These are phyloP conservation scores for Grosmannia penicillata DNA, from an alignment of 2,329 filamentous ascomycete species.

Conservation along the genomic window DNA sequence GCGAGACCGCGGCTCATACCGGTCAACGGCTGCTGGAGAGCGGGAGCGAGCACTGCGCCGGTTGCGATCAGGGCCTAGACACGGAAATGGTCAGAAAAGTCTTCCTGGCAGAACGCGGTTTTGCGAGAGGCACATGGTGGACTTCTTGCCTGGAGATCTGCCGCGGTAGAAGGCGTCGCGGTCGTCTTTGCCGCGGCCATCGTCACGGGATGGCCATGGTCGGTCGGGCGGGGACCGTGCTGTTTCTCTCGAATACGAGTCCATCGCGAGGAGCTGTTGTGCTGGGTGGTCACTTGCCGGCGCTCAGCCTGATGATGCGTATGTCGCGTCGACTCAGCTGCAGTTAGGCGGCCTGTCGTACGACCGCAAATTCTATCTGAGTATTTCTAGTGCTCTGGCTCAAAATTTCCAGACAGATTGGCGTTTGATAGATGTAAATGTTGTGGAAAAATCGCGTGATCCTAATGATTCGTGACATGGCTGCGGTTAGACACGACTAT, in stretches of 20 bases:
- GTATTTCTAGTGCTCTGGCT: too few relatives aligned
- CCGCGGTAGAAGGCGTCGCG: slow-evolving; percentile 49
- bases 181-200: slow-evolving; percentile 35
- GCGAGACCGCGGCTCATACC: slow-evolving; percentile 58
- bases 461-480: slow-evolving; percentile 1
- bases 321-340: neutral
- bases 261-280: slow-evolving; percentile 29
- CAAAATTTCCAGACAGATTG: neutral
- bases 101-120: neutral
- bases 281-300: neutral
- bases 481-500: slow-evolving; percentile 2
- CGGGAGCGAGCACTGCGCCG: slow-evolving; percentile 51
- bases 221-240: slow-evolving; percentile 39
- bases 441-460: neutral
- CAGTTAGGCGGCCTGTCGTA: too few relatives aligned
- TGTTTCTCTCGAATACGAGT: slow-evolving; percentile 41
- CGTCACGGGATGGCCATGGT: slow-evolving; percentile 35
- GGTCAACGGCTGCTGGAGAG: slow-evolving; percentile 56
- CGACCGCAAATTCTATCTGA: neutral
- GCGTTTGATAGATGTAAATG: too few relatives aligned
- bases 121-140: slow-evolving; percentile 1
- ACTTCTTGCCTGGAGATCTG: slow-evolving; percentile 53
- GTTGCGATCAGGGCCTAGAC: slow-evolving; percentile 36
- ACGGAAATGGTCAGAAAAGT: neutral
- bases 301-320: neutral